Evolutionary conservation across 352 stramenopile species (phyloP), one percentile per base, ranked within the genome.

Genomic region (Pythium sp.): DNA sequence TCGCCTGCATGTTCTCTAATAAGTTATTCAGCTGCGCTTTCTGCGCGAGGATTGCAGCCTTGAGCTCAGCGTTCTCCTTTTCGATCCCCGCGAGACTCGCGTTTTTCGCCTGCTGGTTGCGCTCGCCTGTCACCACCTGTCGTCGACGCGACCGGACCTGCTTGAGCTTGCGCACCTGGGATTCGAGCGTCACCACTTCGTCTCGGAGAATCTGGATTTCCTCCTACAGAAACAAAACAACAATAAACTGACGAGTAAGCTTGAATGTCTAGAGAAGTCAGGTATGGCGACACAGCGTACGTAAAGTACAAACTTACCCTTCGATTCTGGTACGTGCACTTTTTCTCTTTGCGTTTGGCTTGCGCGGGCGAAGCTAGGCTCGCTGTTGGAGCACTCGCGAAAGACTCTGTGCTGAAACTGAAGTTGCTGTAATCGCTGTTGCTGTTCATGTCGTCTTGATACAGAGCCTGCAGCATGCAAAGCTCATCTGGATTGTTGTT

Each of bases 291-390:
- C 8, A 11, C 18, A 51, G 15, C 7, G 18, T 11, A 9, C 7
- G 18, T 11, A 6, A 51, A 51, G 43, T 22, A 20, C 6, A 28
- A 7, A 26, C 32, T 26, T 61, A 68, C 62, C 51, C 63, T 36
- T 49, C 63, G 63, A 28, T 68, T 68, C 24, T 68, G 63, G 63
- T 68, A 68, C 54, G 63, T 68, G 63, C 63, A 68, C 5, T 56
- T 55, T 26, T 68, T 68, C 9, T 68, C 49, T 62, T 26, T 68
- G 2, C 36, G 51, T 26, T 57, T 61, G 38, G 11, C 34, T 56
- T 12, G 11, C 36, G 55, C 12, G 24, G 41, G 63, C 11, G 36
- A 28, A 28, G 28, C 26, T 20, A 22, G 14, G 14, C 36, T 34
- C 20, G 26, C 11, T 62, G 28, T 22, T 61, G 63, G 8, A 41